Percentiles rank a stretch among this genome's conserved stretches.
phyloP scores from a whole-genome alignment of 225 moss, liverwort and hornwort genomes.

The Polytrichum formosum region DNA sequence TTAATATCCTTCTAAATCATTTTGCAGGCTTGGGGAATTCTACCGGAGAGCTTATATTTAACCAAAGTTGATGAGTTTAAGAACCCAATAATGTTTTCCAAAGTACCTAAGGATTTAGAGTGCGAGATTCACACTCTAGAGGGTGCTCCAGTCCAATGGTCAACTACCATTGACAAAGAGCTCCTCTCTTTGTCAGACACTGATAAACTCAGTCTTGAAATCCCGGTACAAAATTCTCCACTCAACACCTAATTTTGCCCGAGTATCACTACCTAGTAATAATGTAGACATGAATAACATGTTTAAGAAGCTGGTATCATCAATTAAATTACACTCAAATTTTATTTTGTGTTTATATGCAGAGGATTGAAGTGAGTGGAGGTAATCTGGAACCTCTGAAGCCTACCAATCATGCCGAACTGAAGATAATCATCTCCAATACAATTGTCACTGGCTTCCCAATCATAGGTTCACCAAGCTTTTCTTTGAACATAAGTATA shows the following conservation, averaged over 20 bases:
- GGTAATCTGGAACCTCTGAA: slow-evolving; percentile 26
- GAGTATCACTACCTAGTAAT: no score
- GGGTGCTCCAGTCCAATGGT: slow-evolving; percentile 8
- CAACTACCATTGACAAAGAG: slow-evolving; percentile 5
- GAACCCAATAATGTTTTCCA: slow-evolving; percentile 32
- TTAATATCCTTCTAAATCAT: neutral
- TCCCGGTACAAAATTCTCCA: slow-evolving; percentile 11
- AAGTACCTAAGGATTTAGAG: slow-evolving; percentile 12
- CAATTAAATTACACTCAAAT: no score
- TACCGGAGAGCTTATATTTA: slow-evolving; percentile 34
- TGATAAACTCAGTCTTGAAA: slow-evolving; percentile 20
- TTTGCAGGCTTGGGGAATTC: slow-evolving; percentile 29
- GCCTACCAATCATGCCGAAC: slow-evolving; percentile 18
- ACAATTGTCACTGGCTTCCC: slow-evolving; percentile 3
- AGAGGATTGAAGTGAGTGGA: slow-evolving; percentile 32
- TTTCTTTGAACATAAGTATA: neutral
- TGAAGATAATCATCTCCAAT: slow-evolving; percentile 19
- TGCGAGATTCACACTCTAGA: slow-evolving; percentile 9
- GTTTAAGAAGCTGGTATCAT: no score
- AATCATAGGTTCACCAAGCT: slow-evolving; percentile 23
- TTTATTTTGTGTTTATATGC: neutral
- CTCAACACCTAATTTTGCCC: neutral
- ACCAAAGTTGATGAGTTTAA: slow-evolving; percentile 30
- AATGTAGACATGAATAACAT: no score
- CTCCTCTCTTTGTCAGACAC: slow-evolving; percentile 15